These are phyloP conservation scores for Xylariales sp. DNA, from an alignment of 2,329 filamentous ascomycete genomes.

Conservation along the genomic window DNA sequence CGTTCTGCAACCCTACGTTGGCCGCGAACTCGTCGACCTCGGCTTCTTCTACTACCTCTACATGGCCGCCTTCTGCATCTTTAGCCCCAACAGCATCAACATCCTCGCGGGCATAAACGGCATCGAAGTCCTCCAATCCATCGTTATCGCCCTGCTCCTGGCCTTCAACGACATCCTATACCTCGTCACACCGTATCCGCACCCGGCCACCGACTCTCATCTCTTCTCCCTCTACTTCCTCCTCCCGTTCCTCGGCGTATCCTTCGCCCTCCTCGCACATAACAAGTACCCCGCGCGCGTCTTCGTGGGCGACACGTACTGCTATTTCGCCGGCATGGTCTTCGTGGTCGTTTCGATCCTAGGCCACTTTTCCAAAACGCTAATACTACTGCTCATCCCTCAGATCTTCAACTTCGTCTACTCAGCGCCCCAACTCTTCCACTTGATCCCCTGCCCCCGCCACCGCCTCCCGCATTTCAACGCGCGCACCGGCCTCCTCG, in stretches of 20 bases:
- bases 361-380: conserved; percentile 96
- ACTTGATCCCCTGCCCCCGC: conserved; percentile 83
- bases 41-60: conserved; percentile 86
- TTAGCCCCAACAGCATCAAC: conserved; percentile 98
- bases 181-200: conserved; percentile 75
- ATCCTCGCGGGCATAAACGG: conserved; percentile 99
- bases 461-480: conserved; percentile 91
- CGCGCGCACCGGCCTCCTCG: conserved; percentile 74
- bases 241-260: conserved; percentile 90
- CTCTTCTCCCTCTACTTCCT: conserved; percentile 94
- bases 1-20: conserved; percentile 77
- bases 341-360: conserved; percentile 96
- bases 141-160: conserved; percentile 82
- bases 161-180: conserved; percentile 86
- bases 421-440: conserved; percentile 86
- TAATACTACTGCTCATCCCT: conserved; percentile 83
- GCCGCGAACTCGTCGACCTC: conserved; percentile 73
- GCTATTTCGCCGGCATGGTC: conserved; percentile 98
- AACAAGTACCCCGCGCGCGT: conserved; percentile 96
- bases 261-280: conserved; percentile 76
- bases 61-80: conserved; percentile 95
- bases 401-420: conserved; percentile 98
- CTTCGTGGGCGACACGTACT: conserved; percentile 98
- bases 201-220: conserved; percentile 93
- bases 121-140: conserved; percentile 90